Percentiles rank a stretch among this genome's conserved stretches.
phyloP scores from a whole-genome alignment of 1,284 basidiomycete species.

The Abortiporus biennis region DNA sequence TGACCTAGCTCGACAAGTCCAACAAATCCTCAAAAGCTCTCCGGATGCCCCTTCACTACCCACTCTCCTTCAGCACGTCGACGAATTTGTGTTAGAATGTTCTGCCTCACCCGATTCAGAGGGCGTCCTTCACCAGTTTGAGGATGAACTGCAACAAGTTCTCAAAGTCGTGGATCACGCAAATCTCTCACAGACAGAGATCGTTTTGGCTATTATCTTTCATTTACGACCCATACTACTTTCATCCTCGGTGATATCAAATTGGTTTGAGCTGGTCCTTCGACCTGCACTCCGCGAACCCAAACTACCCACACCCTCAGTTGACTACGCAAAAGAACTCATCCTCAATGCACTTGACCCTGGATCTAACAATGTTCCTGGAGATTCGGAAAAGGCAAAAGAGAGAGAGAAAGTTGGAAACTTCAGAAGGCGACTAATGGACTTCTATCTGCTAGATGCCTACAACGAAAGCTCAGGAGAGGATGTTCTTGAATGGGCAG shows the following conservation, averaged over 20 bases:
- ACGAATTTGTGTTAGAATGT: constrained; percentile 47
- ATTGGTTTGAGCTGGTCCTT: constrained; percentile 74
- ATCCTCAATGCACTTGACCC: constrained; percentile 50
- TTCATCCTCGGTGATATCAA: constrained; percentile 58
- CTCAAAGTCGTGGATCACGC: constrained; percentile 58
- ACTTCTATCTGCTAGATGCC: constrained; percentile 69
- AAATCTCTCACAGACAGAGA: constrained; percentile 50
- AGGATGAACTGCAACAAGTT: constrained; percentile 61
- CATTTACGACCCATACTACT: constrained; percentile 56
- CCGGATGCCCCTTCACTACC: constrained; percentile 31
- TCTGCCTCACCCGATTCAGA: constrained; percentile 39
- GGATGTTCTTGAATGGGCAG: constrained; percentile 69
- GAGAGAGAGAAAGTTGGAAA: constrained; percentile 50
- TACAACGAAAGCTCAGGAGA: constrained; percentile 66
- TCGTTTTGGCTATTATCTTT: constrained; percentile 60
- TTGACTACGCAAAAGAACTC: constrained; percentile 66
- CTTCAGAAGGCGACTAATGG: constrained; percentile 62
- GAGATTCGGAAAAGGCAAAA: constrained; percentile 26
- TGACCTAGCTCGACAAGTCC: constrained; percentile 44
- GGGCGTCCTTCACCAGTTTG: constrained; percentile 41
- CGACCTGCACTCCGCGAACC: constrained; percentile 71
- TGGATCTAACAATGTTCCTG: constrained; percentile 8
- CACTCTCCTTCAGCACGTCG: constrained; percentile 42
- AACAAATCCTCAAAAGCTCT: constrained; percentile 44
- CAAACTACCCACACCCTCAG: constrained; percentile 48